A percentile compares a stretch with the other conserved stretches of the same genome.
phyloP scores from a whole-genome alignment of 805 yeast genomes.

The Kazachstania bromeliacearum region DNA sequence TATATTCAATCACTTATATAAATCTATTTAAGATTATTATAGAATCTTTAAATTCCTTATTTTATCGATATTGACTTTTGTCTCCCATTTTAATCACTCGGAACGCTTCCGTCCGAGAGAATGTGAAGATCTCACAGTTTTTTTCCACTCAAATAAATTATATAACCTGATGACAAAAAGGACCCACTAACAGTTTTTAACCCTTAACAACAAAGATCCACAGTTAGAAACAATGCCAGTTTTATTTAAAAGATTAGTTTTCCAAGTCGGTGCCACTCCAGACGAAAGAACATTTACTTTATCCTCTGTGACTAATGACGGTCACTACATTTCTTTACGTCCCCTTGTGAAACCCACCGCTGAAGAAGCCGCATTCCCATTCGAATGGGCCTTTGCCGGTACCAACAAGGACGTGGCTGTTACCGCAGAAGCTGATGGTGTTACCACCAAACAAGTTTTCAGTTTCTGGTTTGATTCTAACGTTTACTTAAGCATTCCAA shows the following conservation, averaged over 20 bases:
- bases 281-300: conserved; percentile 27
- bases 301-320: conserved; percentile 26
- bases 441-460: conserved; percentile 19
- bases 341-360: conserved; percentile 27
- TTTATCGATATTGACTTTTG: no score
- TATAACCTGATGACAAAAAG: no score
- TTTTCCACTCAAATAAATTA: background rate
- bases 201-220: no score
- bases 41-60: no score
- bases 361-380: conserved; percentile 32
- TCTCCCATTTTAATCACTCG: no score
- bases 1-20: no score
- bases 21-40: no score
- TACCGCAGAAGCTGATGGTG: conserved; percentile 21
- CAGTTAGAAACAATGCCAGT: conserved; percentile 17
- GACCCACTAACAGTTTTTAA: no score
- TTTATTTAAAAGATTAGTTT: conserved; percentile 25
- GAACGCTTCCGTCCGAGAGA: no score
- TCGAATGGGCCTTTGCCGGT: conserved; percentile 55
- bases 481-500: conserved; percentile 18
- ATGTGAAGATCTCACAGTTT: background rate
- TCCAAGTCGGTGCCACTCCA: conserved; percentile 21
- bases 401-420: conserved; percentile 33
- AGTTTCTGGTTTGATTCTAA: conserved; percentile 26
- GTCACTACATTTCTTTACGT: conserved; percentile 31